Percentiles rank a stretch among this genome's conserved stretches.
These are phyloP conservation scores for Leccinum subrobustum DNA, from an alignment of 1,284 basidiomycete genomes.

Conservation along the genomic window DNA sequence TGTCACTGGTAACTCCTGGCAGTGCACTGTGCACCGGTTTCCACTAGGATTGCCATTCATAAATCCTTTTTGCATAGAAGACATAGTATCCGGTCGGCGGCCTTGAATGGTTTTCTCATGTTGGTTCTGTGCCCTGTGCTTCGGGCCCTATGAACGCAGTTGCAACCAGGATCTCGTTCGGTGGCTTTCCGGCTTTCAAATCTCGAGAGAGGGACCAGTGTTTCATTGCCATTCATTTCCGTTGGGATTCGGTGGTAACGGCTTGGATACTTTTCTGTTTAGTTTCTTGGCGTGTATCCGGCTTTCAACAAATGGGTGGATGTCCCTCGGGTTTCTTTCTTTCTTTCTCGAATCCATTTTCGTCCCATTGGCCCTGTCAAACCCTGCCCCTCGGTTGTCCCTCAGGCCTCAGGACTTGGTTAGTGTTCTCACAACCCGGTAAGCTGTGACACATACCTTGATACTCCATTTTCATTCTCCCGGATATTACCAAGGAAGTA, in stretches of 20 bases:
- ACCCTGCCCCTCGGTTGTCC: too few species aligned
- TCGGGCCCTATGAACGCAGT: neutral
- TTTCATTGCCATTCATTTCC: neutral
- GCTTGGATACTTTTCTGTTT: too few species aligned
- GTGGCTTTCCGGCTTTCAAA: neutral
- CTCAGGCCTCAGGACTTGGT: too few species aligned
- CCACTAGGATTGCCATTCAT: neutral
- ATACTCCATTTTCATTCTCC: slow-evolving; percentile 1
- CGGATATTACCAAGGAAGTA: slow-evolving; percentile 5
- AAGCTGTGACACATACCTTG: neutral
- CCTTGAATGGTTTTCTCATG: neutral
- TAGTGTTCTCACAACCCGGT: too few species aligned
- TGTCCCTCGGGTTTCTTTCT: too few species aligned
- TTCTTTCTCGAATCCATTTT: too few species aligned
- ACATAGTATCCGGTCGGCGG: neutral
- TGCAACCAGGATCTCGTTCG: neutral
- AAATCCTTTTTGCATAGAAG: neutral
- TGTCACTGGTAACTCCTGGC: neutral
- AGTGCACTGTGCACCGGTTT: neutral
- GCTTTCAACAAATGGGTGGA: too few species aligned
- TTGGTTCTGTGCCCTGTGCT: neutral
- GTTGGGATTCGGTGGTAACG: neutral
- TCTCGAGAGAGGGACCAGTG: neutral
- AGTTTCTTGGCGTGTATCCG: too few species aligned
- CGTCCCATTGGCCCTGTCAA: too few species aligned